phyloP scores from a whole-genome alignment of 768 basidiomycete genomes.

The Lactarius vividus region DNA sequence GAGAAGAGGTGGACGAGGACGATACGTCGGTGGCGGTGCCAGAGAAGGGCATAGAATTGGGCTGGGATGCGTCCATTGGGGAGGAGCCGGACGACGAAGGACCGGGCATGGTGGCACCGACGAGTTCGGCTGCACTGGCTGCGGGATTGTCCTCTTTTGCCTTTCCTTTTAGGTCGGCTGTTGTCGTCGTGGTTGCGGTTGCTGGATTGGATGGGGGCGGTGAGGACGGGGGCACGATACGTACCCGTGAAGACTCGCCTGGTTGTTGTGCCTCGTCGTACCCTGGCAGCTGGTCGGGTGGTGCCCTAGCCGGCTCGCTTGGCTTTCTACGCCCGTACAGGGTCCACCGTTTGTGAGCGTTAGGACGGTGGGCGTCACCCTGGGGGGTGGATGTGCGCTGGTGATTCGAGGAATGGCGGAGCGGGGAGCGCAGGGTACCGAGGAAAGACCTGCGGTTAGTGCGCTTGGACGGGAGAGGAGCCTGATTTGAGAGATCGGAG shows the following conservation, averaged over 20 bases:
- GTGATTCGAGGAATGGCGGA: not conserved
- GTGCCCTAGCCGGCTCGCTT: constrained; percentile 1
- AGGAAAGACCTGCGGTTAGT: constrained; percentile 18
- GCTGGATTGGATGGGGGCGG: not conserved
- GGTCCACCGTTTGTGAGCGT: constrained; percentile 18
- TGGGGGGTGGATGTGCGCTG: not conserved
- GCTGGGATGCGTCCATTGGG: constrained; percentile 2
- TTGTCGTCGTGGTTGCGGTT: not conserved
- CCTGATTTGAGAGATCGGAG: constrained; percentile 21
- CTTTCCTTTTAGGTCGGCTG: constrained; percentile 10
- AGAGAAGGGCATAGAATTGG: not conserved
- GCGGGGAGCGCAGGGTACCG: constrained; percentile 16
- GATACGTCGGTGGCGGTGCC: constrained; percentile 14
- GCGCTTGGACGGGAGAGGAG: constrained; percentile 13
- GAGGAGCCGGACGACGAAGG: constrained; percentile 19
- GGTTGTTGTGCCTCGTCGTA: constrained; percentile 11
- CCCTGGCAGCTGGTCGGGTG: not conserved
- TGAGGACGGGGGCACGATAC: not conserved
- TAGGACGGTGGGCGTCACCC: not conserved
- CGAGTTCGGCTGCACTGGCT: not conserved
- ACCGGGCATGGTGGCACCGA: not conserved
- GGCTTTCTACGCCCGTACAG: constrained; percentile 16
- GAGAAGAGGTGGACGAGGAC: constrained; percentile 2
- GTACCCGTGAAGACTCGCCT: constrained; percentile 1
- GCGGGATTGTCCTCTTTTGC: constrained; percentile 4